Evolutionary conservation across 768 basidiomycete genomes (phyloP).

Genomic region (Macrolepiota albuminosa): DNA sequence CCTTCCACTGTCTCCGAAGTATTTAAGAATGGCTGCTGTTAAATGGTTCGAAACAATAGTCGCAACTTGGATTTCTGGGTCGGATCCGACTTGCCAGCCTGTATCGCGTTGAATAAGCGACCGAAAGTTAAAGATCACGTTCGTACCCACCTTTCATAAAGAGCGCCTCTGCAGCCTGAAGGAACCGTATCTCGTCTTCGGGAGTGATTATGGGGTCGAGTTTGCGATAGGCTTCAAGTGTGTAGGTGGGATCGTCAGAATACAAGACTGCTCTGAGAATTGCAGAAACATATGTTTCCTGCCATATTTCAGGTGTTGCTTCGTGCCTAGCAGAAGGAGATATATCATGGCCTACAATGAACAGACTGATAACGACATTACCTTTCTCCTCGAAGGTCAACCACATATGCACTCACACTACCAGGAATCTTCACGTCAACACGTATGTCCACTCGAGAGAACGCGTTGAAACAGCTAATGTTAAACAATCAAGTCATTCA

Average conservation of each 20-base stretch:
- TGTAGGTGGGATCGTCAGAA: conserved; percentile 90
- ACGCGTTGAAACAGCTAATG: conserved; percentile 91
- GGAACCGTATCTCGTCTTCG: conserved; percentile 86
- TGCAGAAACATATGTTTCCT: conserved; percentile 95
- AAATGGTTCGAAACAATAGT: conserved; percentile 96
- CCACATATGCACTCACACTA: conserved; percentile 89
- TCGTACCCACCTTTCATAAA: conserved; percentile 66
- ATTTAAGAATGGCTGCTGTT: conserved; percentile 92
- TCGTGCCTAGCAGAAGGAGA: conserved; percentile 56
- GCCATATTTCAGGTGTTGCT: conserved; percentile 91
- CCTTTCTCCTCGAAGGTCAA: conserved; percentile 94
- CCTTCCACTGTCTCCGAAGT: conserved; percentile 90
- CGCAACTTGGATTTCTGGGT: conserved; percentile 98
- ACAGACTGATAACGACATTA: conserved; percentile 31
- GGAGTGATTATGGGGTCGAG: conserved; percentile 89
- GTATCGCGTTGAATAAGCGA: not conserved
- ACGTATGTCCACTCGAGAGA: conserved; percentile 92
- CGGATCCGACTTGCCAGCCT: conserved; percentile 99
- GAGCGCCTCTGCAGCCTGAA: conserved; percentile 84
- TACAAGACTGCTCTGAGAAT: conserved; percentile 89
- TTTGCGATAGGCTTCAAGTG: conserved; percentile 90
- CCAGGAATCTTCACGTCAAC: conserved; percentile 99
- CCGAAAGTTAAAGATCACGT: not conserved
- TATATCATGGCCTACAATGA: not conserved
- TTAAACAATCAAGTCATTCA: not conserved